A percentile compares a stretch with the other conserved stretches of the same genome.
Conservation (phyloP, 2,329 filamentous ascomycete genomes). For the Sporothrix luriei region DNA sequence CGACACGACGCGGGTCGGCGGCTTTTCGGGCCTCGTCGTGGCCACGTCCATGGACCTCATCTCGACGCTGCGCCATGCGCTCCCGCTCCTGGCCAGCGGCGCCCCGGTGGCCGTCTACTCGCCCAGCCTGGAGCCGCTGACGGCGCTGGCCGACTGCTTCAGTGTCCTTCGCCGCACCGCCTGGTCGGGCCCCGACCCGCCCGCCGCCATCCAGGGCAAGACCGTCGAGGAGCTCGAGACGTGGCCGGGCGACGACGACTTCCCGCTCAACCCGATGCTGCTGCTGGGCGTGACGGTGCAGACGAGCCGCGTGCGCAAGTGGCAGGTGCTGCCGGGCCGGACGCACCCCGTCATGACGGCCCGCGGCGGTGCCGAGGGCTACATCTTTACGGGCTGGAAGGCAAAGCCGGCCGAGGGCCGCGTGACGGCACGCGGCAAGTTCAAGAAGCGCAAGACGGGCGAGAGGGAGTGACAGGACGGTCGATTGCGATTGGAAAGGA, state of each 20-base stretch:
- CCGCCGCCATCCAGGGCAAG: conserved; percentile 50
- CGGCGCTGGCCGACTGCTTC: conserved; percentile 78
- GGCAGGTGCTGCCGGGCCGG: conserved; percentile 88
- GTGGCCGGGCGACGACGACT: conserved; percentile 69
- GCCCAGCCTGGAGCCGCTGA: conserved; percentile 76
- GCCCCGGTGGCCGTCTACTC: conserved; percentile 85
- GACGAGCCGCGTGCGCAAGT: conserved; percentile 73
- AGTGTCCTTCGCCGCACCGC: conserved; percentile 77
- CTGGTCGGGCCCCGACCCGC: conserved; percentile 59
- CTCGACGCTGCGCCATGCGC: conserved; percentile 70
- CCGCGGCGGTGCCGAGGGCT: conserved; percentile 85
- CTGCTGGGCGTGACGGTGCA: conserved; percentile 79
- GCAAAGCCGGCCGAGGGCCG: conserved; percentile 78
- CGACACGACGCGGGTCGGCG: conserved; percentile 71
- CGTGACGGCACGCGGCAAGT: conserved; percentile 80
- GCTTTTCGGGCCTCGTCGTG: conserved; percentile 80
- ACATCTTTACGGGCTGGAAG: conserved; percentile 79
- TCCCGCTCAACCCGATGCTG: conserved; percentile 83
- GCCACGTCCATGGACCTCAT: conserved; percentile 80
- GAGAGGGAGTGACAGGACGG: neutral
- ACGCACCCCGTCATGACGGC: conserved; percentile 95
- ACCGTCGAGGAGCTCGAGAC: conserved; percentile 54
- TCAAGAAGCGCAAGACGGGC: conserved; percentile 62
- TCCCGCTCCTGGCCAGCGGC: conserved; percentile 81
- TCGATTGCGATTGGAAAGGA: neutral